Evolutionary conservation across 768 basidiomycete genomes (phyloP), one percentile per base, ranked within the genome.

Genomic region (Basidioascus undulatus): DNA sequence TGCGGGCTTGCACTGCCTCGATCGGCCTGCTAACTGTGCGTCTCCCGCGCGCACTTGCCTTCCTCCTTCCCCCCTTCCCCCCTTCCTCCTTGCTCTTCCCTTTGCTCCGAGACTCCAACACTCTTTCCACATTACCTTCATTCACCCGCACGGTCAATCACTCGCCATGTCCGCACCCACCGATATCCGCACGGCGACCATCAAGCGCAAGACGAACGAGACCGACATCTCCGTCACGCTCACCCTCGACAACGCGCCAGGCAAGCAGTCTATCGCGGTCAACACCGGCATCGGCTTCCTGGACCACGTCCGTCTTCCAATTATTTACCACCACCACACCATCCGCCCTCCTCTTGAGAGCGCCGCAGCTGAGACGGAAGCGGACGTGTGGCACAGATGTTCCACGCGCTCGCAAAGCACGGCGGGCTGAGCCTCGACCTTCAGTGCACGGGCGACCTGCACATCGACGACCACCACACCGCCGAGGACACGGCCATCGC

Each of bases 401-500:
- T 84, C 57, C 75, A 83, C 47, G 89, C 92, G 2, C 70, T 98
- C 4, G 89, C 92, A 27, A 96, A 96, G 58, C 92, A 98, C 61
- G 71, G 82, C 15, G 41, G 44, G 44, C 10, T 15, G 44, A 12
- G 40, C 32, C 63, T 98, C 46, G 71, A 68, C 16, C 68, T 98
- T 62, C 76, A 77, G 50, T 94, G 86, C 59, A 73, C 79, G 54
- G 92, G 92, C 31, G 92, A 98, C 57, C 66, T 96, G 7, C 81
- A 76, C 71, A 92, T 96, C 44, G 92, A 98, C 60, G 92, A 98
- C 61, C 92, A 96, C 53, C 92, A 98, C 61, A 83, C 87, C 35
- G 83, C 89, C 69, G 92, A 98, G 79, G 71, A 74, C 76, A 73
- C 54, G 32, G 57, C 60, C 12, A 46, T 62, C 26, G 62, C 61